Conservation (phyloP, 768 basidiomycete genomes). For the Boletellus emodensis region DNA sequence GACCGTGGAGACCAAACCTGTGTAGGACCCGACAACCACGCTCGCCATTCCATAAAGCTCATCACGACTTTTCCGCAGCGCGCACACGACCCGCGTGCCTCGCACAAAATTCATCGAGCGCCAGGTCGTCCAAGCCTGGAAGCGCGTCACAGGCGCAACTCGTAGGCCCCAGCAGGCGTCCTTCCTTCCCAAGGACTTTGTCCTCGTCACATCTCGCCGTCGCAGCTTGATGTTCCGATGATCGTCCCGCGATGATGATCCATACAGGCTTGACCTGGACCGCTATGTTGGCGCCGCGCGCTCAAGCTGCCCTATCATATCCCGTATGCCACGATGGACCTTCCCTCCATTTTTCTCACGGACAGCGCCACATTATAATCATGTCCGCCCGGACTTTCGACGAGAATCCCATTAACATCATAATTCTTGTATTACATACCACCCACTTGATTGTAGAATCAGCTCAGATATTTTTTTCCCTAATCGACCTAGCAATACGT, state of each 20-base stretch:
- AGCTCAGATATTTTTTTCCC: background rate
- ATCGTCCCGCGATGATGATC: slow-evolving; percentile 7
- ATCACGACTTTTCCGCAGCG: slow-evolving; percentile 7
- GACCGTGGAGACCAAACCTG: slow-evolving; percentile 23
- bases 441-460: background rate
- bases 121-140: slow-evolving; percentile 58
- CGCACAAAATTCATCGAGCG: slow-evolving; percentile 51
- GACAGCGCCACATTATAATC: slow-evolving; percentile 5
- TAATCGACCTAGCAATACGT: background rate
- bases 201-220: slow-evolving; percentile 53
- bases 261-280: slow-evolving; percentile 11
- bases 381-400: background rate
- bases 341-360: background rate
- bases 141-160: slow-evolving; percentile 50
- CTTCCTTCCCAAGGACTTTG: slow-evolving; percentile 55
- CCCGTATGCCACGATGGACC: slow-evolving; percentile 1
- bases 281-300: background rate
- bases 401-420: background rate
- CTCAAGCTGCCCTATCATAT: background rate
- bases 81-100: slow-evolving; percentile 25
- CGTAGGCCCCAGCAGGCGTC: slow-evolving; percentile 52
- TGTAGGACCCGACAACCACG: slow-evolving; percentile 12
- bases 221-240: slow-evolving; percentile 45
- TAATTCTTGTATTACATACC: slow-evolving; percentile 15
- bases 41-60: background rate